Evolutionary conservation across 306 rosid genomes (phyloP), one percentile per base, ranked within the genome.

Genomic region (Quercus parvula): DNA sequence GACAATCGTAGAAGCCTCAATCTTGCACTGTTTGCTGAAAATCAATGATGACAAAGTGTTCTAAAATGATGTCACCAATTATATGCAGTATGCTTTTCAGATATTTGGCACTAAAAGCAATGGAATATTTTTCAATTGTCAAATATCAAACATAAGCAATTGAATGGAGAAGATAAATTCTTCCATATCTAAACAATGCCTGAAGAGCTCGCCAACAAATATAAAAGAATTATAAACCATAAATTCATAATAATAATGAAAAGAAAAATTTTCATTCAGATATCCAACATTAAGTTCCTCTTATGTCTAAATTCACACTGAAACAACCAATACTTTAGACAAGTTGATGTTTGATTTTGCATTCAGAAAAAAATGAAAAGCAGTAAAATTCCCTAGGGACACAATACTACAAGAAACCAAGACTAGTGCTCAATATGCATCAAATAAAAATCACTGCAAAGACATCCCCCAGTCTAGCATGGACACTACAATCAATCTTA

Each of bases 21-120:
- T 77, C 99, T 91, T 59, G 98, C 97, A 88, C 78, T 93, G 76
- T 85, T 91, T 57, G 98, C 99, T 95, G 85, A 54, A 38, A 38
- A 74, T 75, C 72, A 87, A 75, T 67, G 79, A 75, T 61, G 81
- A 81, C 51, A 27, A 15, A 58, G 12, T 46, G 84, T 33, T 79
- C 70, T 78, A 58, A 78, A 58, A 73, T 71, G 55, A 6, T 58
- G 75, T 66, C 64, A 66, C 9, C 22, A 19, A 35, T 20, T 57
- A 19, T 17, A 79, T 27, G 70, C n/a, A 70, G 24, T 19, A 19
- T 24, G 62, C 14, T 8, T 62, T 58, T 31, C 24, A 51, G 18
- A 27, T 75, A 62, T 71, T 31, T 31, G 44, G 11, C 62, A 55
- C 30, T n/a, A 25, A 74, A 70, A 71, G 15, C 77, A 80, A 69